Conservation (phyloP, 768 basidiomycete genomes). For the Trametes villosa region DNA sequence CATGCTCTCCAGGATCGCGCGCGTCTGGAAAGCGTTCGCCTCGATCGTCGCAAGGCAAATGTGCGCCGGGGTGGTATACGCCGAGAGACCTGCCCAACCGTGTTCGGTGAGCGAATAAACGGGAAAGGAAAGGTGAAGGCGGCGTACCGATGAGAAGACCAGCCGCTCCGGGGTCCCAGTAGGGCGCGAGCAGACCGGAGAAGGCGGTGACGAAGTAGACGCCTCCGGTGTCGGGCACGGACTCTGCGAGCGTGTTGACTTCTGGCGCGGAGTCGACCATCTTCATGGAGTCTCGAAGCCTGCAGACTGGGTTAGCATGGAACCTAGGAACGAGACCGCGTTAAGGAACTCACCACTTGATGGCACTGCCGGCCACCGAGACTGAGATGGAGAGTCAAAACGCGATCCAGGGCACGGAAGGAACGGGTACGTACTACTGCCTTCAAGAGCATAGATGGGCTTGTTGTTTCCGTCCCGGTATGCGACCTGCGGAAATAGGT, state of each 20-base stretch:
- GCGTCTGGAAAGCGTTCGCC: conserved; percentile 95
- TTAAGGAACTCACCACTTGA: conserved; percentile 72
- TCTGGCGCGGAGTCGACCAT: conserved; percentile 82
- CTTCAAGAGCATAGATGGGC: conserved; percentile 93
- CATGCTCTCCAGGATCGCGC: conserved; percentile 95
- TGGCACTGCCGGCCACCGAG: conserved; percentile 92
- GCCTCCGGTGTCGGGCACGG: conserved; percentile 81
- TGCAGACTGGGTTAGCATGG: conserved; percentile 25
- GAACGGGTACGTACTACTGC: conserved; percentile 69
- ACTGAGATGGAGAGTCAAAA: conserved; percentile 47
- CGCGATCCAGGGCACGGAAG: background rate
- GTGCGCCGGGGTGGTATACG: conserved; percentile 90
- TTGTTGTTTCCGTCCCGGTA: conserved; percentile 84
- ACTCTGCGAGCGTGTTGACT: conserved; percentile 82
- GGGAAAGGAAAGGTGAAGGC: background rate
- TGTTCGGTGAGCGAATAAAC: background rate
- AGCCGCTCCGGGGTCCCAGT: conserved; percentile 94
- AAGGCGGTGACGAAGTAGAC: conserved; percentile 98
- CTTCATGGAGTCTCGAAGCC: conserved; percentile 88
- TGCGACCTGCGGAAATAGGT: conserved; percentile 59
- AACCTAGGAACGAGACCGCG: background rate
- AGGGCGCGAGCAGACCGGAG: conserved; percentile 93
- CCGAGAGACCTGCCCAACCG: conserved; percentile 60
- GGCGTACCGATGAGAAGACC: conserved; percentile 76
- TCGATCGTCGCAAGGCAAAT: conserved; percentile 95